Conservation (phyloP, 192 early-diverging fungal species). For the Backusella australiensis region DNA sequence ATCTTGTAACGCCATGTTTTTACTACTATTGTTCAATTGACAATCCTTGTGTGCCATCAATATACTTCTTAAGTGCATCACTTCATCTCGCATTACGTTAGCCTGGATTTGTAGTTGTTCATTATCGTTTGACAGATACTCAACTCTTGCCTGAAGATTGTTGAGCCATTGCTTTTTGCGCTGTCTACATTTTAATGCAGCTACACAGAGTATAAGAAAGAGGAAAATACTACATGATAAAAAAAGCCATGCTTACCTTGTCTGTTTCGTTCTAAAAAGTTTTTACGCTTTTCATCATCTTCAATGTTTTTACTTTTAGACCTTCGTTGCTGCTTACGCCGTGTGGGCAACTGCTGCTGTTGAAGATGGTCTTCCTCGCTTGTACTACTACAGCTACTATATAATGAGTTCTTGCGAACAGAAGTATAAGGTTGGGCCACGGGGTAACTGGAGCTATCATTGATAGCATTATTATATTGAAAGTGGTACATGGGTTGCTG, state of each 20-base stretch:
- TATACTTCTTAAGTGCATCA: constrained; percentile 73
- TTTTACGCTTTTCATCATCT: constrained; percentile 69
- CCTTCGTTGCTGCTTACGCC: background rate
- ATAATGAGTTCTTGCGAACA: background rate
- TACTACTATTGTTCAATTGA: constrained; percentile 56
- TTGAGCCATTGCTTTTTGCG: constrained; percentile 92
- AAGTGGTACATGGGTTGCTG: background rate
- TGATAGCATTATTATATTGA: background rate
- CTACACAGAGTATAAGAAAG: constrained; percentile 30
- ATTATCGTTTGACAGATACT: constrained; percentile 64
- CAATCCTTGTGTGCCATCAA: constrained; percentile 80
- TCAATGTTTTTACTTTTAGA: constrained; percentile 14
- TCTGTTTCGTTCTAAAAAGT: constrained; percentile 88
- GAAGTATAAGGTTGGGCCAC: background rate
- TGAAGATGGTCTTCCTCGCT: background rate
- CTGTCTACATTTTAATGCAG: constrained; percentile 89
- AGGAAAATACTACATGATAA: constrained; percentile 3
- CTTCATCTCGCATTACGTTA: constrained; percentile 62
- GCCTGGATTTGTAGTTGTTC: constrained; percentile 62
- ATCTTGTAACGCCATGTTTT: background rate
- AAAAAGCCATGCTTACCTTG: constrained; percentile 48
- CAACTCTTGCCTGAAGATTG: constrained; percentile 69
- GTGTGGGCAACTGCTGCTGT: background rate
- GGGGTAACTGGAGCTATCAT: background rate
- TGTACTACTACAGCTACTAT: background rate